Evolutionary conservation across 2,329 filamentous ascomycete species (phyloP).

Genomic region (Fusarium tuaranense): DNA sequence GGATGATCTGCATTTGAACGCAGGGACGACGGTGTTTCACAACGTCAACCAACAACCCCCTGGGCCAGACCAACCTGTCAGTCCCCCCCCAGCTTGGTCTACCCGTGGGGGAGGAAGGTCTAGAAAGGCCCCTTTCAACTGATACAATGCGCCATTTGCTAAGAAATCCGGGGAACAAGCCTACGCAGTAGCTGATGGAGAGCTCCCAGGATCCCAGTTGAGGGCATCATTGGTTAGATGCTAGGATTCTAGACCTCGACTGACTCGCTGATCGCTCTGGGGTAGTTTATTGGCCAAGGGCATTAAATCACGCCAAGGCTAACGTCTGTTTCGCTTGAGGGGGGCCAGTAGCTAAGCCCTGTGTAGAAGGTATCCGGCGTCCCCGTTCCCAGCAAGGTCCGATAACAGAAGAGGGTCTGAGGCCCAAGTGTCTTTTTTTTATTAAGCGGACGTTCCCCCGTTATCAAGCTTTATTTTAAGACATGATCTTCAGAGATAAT

Average conservation of each 20-base stretch:
- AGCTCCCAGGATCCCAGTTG: neutral
- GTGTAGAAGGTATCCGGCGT: slow-evolving; percentile 2
- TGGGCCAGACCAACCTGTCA: neutral
- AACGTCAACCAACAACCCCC: neutral
- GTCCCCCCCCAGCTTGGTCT: neutral
- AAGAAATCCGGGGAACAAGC: slow-evolving; percentile 1
- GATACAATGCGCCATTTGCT: neutral
- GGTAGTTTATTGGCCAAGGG: neutral
- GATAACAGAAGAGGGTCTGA: neutral
- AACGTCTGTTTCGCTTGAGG: neutral
- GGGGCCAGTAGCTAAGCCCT: neutral
- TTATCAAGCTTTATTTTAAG: neutral
- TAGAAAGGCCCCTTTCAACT: neutral
- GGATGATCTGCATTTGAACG: slow-evolving; percentile 37
- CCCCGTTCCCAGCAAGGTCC: neutral
- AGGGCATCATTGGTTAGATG: neutral
- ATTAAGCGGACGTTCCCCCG: neutral
- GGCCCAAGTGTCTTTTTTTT: neutral
- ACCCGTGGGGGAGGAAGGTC: slow-evolving; percentile 2
- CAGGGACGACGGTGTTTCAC: neutral
- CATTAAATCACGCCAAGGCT: neutral
- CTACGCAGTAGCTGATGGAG: neutral
- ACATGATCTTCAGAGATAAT: neutral
- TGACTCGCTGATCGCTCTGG: neutral
- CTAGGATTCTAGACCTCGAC: neutral